Base-by-base conservation (phyloP, 202 grass and related monocot genomes). In the Dendrocalamus latiflorus region DNA sequence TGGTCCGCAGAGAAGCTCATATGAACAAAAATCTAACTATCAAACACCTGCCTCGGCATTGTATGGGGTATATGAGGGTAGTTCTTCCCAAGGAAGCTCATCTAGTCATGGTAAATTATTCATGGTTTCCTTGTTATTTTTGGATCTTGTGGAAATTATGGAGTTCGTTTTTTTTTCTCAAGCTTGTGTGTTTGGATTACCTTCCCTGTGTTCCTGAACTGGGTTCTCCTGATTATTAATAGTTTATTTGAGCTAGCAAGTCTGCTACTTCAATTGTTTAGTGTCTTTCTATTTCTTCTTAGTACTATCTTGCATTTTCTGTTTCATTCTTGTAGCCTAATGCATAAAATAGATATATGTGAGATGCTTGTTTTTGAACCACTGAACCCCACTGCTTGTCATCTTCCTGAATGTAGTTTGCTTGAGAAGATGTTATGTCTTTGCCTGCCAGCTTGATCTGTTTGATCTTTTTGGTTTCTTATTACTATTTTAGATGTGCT, bases 361-460 rank as follows among this genome's bases (percentile, higher is more conserved):
- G 3, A 49, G 34, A 6, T 79, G 38, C 45, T 51, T 85, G 6
- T n/a, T 69, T 38, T 20, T 72, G 38, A 16, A 70, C 65, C 39
- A 9, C n/a, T 26, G 9, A 66, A 60, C 9, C 58, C 4, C 53
- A 81, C 11, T 26, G 33, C 38, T 6, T 72, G 30, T 77, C 44
- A n/a, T 65, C 20, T 81, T 69, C n/a, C 14, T 10, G 24, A n/a
- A 50, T 70, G 20, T 78, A 83, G 39, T 66, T 83, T 77, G 14
- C 26, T n/a, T n/a, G n/a, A n/a, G n/a, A n/a, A n/a, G n/a, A n/a
- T n/a, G n/a, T n/a, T 51, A 57, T 65, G 8, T 3, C 12, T 69
- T 43, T 69, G 14, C 39, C 16, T n/a, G 16, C 36, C 63, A 75
- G 24, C 9, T 74, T 59, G 25, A 67, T 22, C 20, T 37, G 5